phyloP scores from a whole-genome alignment of 2,329 filamentous ascomycete genomes.

The Leptographium wingfieldii region DNA sequence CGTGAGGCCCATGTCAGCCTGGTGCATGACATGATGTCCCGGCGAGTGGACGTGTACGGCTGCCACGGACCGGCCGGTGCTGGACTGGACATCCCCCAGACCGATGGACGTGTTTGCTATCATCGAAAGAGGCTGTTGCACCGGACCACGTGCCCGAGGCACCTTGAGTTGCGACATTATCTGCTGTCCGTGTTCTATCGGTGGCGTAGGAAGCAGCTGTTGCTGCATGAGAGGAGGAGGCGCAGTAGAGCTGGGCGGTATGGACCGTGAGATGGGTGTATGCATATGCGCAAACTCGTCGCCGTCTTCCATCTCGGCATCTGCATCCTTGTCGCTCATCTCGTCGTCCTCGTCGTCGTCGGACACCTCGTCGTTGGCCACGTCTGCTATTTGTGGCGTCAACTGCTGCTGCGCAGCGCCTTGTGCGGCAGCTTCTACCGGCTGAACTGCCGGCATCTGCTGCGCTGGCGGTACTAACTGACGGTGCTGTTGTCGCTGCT shows the following conservation, averaged over 20 bases:
- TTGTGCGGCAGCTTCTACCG: background rate
- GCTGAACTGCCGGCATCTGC: background rate
- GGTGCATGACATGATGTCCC: constrained; percentile 9
- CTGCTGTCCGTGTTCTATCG: constrained; percentile 1
- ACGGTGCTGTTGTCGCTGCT: constrained; percentile 7
- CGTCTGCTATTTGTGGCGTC: constrained; percentile 4
- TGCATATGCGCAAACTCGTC: constrained; percentile 40
- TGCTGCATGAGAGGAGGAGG: constrained; percentile 17
- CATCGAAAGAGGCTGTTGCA: constrained; percentile 16
- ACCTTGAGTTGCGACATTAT: constrained; percentile 1
- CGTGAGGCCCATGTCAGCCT: constrained; percentile 28
- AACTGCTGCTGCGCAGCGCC: constrained; percentile 9
- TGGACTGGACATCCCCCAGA: background rate
- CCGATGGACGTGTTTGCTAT: constrained; percentile 12
- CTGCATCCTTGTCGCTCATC: constrained; percentile 32
- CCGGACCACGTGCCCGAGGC: constrained; percentile 20
- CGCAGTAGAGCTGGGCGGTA: background rate
- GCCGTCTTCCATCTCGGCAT: constrained; percentile 44
- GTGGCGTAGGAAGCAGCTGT: constrained; percentile 16
- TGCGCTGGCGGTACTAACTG: background rate
- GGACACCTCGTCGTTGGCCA: background rate
- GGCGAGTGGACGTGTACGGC: constrained; percentile 22
- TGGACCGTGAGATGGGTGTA: constrained; percentile 19
- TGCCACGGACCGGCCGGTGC: constrained; percentile 14
- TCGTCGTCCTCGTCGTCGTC: constrained; percentile 18